Evolutionary conservation across 2,329 filamentous ascomycete species (phyloP).

Genomic region (Periglandula ipomoeae): DNA sequence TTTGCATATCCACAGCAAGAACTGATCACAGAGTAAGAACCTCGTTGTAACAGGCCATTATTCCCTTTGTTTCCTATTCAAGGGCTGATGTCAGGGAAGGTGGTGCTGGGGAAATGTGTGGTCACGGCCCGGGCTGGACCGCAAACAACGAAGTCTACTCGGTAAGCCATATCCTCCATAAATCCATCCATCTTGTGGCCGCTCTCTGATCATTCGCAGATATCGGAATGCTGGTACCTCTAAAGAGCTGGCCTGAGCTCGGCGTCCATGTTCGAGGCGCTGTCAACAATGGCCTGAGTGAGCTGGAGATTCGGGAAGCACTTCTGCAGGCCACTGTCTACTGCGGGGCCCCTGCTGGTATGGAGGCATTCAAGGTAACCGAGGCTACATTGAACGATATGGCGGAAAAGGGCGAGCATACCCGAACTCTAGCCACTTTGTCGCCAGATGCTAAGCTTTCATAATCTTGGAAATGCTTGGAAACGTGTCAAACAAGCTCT

Average conservation of each 20-base stretch:
- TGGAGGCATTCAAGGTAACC: slow-evolving; percentile 25
- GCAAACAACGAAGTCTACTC: slow-evolving; percentile 40
- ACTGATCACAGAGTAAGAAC: slow-evolving; percentile 41
- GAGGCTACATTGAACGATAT: slow-evolving; percentile 17
- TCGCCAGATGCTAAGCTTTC: neutral
- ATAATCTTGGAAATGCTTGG: too few species aligned
- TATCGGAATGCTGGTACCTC: slow-evolving; percentile 51
- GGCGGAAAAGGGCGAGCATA: slow-evolving; percentile 15
- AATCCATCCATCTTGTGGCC: neutral
- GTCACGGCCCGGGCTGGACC: slow-evolving; percentile 51
- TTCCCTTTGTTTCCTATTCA: neutral
- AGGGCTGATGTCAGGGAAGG: neutral
- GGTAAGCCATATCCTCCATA: slow-evolving; percentile 23
- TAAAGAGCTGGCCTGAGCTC: slow-evolving; percentile 50
- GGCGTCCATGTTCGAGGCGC: slow-evolving; percentile 53
- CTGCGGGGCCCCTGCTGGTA: slow-evolving; percentile 29
- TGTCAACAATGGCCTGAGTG: slow-evolving; percentile 49
- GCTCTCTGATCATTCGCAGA: neutral
- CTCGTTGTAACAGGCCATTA: neutral
- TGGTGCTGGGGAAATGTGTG: slow-evolving; percentile 52
- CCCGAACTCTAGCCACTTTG: neutral
- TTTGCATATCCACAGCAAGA: slow-evolving; percentile 32
- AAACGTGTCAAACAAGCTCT: too few species aligned
- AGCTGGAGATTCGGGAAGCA: slow-evolving; percentile 46
- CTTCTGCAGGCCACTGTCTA: slow-evolving; percentile 34